phyloP scores from a whole-genome alignment of 1,284 basidiomycete species.

The Fomitiporia mediterranea region DNA sequence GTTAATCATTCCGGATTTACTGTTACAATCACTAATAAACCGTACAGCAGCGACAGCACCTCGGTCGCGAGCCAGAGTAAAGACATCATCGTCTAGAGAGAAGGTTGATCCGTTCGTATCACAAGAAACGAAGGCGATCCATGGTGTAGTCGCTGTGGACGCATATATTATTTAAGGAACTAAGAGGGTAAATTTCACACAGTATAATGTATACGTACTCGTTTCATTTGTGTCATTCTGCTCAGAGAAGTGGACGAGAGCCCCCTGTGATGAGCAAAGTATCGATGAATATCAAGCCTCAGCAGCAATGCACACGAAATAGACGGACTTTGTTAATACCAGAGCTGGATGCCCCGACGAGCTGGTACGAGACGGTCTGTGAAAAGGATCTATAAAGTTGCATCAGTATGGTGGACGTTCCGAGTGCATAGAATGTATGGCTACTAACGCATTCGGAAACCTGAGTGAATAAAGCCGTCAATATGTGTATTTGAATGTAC shows the following conservation, averaged over 20 bases:
- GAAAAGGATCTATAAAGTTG: conserved; percentile 40
- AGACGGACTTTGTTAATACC: conserved; percentile 49
- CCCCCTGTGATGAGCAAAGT: conserved; percentile 45
- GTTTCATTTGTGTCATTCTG: conserved; percentile 33
- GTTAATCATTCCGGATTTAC: not conserved
- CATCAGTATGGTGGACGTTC: too few relatives aligned
- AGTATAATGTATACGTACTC: conserved; percentile 24
- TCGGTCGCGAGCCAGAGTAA: conserved; percentile 69
- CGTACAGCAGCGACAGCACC: conserved; percentile 76
- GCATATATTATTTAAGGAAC: not conserved
- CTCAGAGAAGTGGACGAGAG: conserved; percentile 77
- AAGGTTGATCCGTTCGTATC: conserved; percentile 68
- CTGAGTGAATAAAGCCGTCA: not conserved
- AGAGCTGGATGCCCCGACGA: conserved; percentile 44
- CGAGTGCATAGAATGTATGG: too few relatives aligned
- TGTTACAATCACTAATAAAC: conserved; percentile 20
- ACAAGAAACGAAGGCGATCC: conserved; percentile 85
- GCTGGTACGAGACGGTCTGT: conserved; percentile 55
- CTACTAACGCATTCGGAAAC: conserved; percentile 14
- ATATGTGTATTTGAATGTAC: conserved; percentile 26
- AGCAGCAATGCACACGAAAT: not conserved
- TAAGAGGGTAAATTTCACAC: not conserved
- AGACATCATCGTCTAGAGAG: conserved; percentile 61
- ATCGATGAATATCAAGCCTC: not conserved
- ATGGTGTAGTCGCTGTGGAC: conserved; percentile 64